A percentile compares a stretch with the other conserved stretches of the same genome.
Conservation (phyloP, 1,284 basidiomycete genomes). For the Tilletiopsis washingtonensis region DNA sequence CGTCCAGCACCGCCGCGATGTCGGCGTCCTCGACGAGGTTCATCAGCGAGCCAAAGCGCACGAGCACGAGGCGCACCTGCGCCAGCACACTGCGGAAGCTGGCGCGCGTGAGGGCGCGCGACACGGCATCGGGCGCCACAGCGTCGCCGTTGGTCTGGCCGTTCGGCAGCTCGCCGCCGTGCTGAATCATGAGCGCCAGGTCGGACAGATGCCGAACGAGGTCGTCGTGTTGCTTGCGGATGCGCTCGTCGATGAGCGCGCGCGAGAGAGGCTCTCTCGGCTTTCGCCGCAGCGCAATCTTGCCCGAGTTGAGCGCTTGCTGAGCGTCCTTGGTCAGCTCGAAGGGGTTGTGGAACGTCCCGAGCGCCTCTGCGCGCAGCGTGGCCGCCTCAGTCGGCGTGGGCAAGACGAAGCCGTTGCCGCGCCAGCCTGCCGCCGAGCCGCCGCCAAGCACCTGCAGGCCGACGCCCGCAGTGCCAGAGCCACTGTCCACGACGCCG, state of each 20-base stretch:
- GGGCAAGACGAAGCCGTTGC: constrained; percentile 46
- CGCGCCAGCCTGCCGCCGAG: constrained; percentile 44
- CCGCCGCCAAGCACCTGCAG: constrained; percentile 36
- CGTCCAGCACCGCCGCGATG: constrained; percentile 28
- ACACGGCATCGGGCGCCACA: not conserved
- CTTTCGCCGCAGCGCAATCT: constrained; percentile 21
- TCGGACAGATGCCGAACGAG: not conserved
- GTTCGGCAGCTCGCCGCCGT: not conserved
- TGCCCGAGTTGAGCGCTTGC: constrained; percentile 18
- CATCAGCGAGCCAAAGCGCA: constrained; percentile 13
- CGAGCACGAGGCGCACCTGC: constrained; percentile 5
- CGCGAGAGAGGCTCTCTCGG: constrained; percentile 17
- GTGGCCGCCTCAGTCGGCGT: constrained; percentile 25
- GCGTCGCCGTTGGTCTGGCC: not conserved
- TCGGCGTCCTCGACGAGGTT: constrained; percentile 29
- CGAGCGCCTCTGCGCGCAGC: constrained; percentile 20
- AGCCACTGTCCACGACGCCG: constrained; percentile 21
- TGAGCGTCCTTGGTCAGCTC: constrained; percentile 25
- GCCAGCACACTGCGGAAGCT: not conserved
- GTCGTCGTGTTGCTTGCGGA: constrained; percentile 3
- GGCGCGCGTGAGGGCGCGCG: not conserved
- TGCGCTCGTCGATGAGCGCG: not conserved
- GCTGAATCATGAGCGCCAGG: not conserved
- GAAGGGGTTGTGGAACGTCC: constrained; percentile 20
- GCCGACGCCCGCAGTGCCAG: constrained; percentile 26